Evolutionary conservation across 495 filamentous ascomycete genomes (phyloP), one percentile per base, ranked within the genome.

Genomic region (Bacidia rubella): DNA sequence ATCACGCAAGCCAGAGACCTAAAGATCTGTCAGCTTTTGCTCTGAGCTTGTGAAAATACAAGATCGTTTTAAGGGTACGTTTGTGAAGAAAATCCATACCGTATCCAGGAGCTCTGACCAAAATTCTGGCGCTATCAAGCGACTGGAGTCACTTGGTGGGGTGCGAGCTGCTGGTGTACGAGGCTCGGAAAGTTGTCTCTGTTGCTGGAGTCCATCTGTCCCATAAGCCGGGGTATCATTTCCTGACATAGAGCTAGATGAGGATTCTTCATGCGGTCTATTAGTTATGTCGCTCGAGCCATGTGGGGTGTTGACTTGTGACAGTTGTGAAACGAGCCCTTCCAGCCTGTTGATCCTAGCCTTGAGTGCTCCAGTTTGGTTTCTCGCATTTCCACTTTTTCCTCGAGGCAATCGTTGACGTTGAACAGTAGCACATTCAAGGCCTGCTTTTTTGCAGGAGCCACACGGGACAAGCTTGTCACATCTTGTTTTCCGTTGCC

Each of bases 1-100:
- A 21, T 54, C 52, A 15, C 52, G 52, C 23, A 54, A 47, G 2
- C 52, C 52, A 20, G 27, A 20, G 3, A 54, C 51, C 39, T 53
- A 26, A 27, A 26, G 12, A 25, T 27, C 22, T 17, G 41, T 25
- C 22, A 11, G 22, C n/a, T n/a, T n/a, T n/a, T n/a, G 12, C 2
- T 22, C 39, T 26, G 40, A 53, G 22, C 44, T 43, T 43, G 19
- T 43, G 15, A 1, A 41, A 53, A 11, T 22, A 11, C 39, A 26
- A 3, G 15, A 47, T 9, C 42, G 27, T 12, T n/a, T 24, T 24
- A 15, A 26, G 21, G 24, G 22, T 32, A 1, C 5, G 2, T 25
- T 32, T 11, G 21, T 38, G 39, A 41, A 10, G 7, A 27, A 4
- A 10, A 29, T 46, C 15, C 5, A 27, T 9, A 1, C 20, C 12